phyloP scores from a whole-genome alignment of 2,329 filamentous ascomycete genomes.

The Diaporthe citri region DNA sequence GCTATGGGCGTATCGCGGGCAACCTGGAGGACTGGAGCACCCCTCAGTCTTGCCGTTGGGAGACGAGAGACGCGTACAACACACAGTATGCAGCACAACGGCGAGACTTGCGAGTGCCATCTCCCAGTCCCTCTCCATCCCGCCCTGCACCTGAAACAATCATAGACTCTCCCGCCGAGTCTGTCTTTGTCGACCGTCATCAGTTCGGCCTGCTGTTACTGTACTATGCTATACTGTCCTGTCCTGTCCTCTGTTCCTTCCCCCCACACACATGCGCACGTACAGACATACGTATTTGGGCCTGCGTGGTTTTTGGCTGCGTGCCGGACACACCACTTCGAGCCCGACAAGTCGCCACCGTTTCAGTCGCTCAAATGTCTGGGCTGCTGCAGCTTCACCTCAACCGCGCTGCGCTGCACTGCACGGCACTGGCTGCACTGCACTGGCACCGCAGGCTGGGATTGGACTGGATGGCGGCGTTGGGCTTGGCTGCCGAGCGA shows the following conservation, averaged over 20 bases:
- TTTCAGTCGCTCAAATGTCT: slow-evolving; percentile 27
- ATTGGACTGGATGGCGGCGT: slow-evolving; percentile 34
- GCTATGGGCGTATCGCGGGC: slow-evolving; percentile 8
- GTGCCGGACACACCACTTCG: slow-evolving; percentile 24
- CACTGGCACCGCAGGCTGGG: slow-evolving; percentile 30
- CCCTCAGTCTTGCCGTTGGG: neutral
- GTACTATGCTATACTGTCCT: neutral
- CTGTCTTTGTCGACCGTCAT: neutral
- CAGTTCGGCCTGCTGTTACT: neutral
- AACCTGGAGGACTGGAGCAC: neutral
- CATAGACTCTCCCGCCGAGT: neutral
- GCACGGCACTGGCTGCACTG: slow-evolving; percentile 23
- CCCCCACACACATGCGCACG: neutral
- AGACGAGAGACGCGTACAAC: slow-evolving; percentile 11
- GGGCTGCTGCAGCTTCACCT: slow-evolving; percentile 33
- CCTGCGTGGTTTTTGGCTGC: slow-evolving; percentile 26
- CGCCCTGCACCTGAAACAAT: slow-evolving; percentile 2
- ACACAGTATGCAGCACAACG: neutral
- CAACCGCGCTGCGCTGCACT: slow-evolving; percentile 23
- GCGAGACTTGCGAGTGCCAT: slow-evolving; percentile 10
- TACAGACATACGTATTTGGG: neutral
- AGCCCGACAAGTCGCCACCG: slow-evolving; percentile 30
- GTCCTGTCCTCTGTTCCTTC: neutral
- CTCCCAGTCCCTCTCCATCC: neutral
- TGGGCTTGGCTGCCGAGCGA: slow-evolving; percentile 35